Percentiles rank a stretch among this genome's conserved stretches.
Evolutionary conservation across 148 eudicot genomes (phyloP).

Genomic region (Silene latifolia): DNA sequence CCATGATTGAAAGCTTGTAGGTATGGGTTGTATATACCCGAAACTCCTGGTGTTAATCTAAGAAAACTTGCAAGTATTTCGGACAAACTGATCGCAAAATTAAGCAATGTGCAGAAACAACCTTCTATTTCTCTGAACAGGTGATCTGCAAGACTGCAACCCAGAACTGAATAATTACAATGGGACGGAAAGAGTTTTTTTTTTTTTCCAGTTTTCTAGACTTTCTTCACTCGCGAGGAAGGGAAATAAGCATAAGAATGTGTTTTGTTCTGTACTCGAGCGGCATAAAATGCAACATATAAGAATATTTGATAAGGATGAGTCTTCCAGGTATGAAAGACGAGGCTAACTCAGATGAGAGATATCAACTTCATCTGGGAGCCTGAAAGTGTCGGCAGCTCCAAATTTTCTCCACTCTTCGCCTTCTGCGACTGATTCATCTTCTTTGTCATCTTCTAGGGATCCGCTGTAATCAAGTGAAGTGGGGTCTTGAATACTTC

Average conservation of each 20-base stretch:
- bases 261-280: background rate
- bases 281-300: background rate
- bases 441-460: conserved; percentile 41
- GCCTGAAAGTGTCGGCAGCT: conserved; percentile 77
- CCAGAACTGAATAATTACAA: background rate
- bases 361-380: conserved; percentile 76
- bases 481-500: conserved; percentile 51
- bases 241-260: background rate
- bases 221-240: background rate
- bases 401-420: conserved; percentile 86
- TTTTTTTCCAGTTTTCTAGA: background rate
- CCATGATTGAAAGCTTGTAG: no score
- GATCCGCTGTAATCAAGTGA: conserved; percentile 20
- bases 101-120: background rate
- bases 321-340: background rate
- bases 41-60: no score
- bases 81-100: background rate
- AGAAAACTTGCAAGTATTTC: background rate
- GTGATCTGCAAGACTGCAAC: background rate
- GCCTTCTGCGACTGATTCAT: conserved; percentile 41
- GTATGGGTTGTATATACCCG: no score
- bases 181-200: background rate
- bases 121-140: background rate
- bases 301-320: background rate
- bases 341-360: conserved; percentile 56